phyloP scores from a whole-genome alignment of 1,284 basidiomycete species.

The Malassezia pachydermatis region DNA sequence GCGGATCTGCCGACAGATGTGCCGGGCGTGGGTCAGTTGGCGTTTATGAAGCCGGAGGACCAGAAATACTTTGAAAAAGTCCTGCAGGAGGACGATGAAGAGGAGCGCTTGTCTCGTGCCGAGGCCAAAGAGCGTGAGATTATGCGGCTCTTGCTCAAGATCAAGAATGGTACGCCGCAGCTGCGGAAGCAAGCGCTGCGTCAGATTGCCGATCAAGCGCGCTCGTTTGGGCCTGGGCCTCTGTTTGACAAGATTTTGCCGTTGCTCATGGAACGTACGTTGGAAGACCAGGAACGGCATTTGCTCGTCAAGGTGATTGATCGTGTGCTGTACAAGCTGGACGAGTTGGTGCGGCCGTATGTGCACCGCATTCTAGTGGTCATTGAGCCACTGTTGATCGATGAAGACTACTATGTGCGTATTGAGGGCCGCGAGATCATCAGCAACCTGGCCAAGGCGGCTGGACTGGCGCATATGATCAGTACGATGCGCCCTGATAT shows the following conservation, averaged over 20 bases:
- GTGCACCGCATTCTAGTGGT: constrained; percentile 99
- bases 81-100: constrained; percentile 73
- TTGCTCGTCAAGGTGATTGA: constrained; percentile 98
- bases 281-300: constrained; percentile 98
- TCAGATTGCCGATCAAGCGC: constrained; percentile 98
- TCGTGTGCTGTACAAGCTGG: constrained; percentile 94
- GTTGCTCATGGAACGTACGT: constrained; percentile 92
- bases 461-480: constrained; percentile 98
- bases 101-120: constrained; percentile 70
- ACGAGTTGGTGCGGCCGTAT: constrained; percentile 95
- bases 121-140: constrained; percentile 99
- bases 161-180: constrained; percentile 98
- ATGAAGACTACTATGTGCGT: constrained; percentile 98
- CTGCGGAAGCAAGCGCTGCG: constrained; percentile 93
- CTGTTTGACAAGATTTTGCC: constrained; percentile 98
- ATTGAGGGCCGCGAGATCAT: constrained; percentile 99
- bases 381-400: constrained; percentile 95
- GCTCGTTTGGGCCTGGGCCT: constrained; percentile 96
- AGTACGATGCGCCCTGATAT: constrained; percentile 99
- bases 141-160: constrained; percentile 97
- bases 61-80: constrained; percentile 97
- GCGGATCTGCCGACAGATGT: constrained; percentile 97
- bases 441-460: constrained; percentile 94
- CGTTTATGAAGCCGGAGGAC: constrained; percentile 97
- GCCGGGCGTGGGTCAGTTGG: constrained; percentile 88